Conservation (phyloP, 805 yeast species). For the Yamadazyma laniorum region DNA sequence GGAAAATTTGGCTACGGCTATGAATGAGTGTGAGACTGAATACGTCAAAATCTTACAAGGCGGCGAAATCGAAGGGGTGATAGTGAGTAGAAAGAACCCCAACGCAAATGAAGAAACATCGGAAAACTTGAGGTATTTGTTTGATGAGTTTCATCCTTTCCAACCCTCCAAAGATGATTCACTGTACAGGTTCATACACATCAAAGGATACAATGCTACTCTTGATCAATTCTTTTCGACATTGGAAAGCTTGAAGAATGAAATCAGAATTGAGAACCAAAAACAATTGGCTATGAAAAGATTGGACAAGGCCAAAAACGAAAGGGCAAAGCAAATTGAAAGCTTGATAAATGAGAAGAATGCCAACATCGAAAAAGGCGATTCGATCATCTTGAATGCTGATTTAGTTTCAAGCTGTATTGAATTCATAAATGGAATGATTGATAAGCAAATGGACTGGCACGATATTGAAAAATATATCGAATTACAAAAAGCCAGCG, state of each 20-base stretch:
- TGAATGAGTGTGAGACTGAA: slow-evolving; percentile 47
- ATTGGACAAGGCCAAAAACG: slow-evolving; percentile 69
- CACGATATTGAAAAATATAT: slow-evolving; percentile 76
- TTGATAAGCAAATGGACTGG: slow-evolving; percentile 94
- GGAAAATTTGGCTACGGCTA: slow-evolving; percentile 32
- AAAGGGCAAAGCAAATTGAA: slow-evolving; percentile 67
- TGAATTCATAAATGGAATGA: slow-evolving; percentile 57
- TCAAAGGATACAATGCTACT: slow-evolving; percentile 65
- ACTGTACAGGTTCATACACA: slow-evolving; percentile 29
- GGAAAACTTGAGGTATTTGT: slow-evolving; percentile 45
- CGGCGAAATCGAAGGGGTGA: slow-evolving; percentile 52
- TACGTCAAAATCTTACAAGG: slow-evolving; percentile 37
- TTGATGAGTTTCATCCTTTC: slow-evolving; percentile 72
- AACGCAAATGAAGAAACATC: slow-evolving; percentile 26
- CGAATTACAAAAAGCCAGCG: slow-evolving; percentile 62
- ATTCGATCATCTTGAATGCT: slow-evolving; percentile 66
- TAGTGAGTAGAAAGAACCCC: slow-evolving; percentile 58
- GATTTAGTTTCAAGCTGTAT: slow-evolving; percentile 71
- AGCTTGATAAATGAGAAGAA: slow-evolving; percentile 63
- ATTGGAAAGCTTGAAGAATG: slow-evolving; percentile 75
- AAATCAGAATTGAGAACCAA: slow-evolving; percentile 71
- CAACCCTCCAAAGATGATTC: slow-evolving; percentile 42
- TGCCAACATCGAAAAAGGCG: slow-evolving; percentile 66
- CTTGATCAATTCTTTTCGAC: slow-evolving; percentile 84
- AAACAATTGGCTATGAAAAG: slow-evolving; percentile 74